phyloP scores from a whole-genome alignment of 2,329 filamentous ascomycete genomes.

The Metarhizium guizhouense region DNA sequence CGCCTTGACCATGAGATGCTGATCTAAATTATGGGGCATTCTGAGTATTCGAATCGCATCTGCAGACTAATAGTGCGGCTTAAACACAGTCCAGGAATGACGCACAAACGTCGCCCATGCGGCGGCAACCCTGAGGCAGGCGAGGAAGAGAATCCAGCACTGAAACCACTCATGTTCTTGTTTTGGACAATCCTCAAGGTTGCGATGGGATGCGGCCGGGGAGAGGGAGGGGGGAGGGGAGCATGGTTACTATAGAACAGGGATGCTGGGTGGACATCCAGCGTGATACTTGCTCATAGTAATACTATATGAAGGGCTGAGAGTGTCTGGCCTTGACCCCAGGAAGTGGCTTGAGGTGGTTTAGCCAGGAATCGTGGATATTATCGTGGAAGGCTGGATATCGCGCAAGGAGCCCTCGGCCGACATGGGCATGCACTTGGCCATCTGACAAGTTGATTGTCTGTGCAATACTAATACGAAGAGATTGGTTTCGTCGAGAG shows the following conservation, averaged over 20 bases:
- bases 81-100: no score
- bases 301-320: not conserved
- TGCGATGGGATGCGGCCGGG: not conserved
- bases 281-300: not conserved
- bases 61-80: no score
- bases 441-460: not conserved
- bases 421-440: not conserved
- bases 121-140: no score
- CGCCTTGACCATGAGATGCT: no score
- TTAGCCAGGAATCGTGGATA: not conserved
- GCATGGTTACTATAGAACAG: not conserved
- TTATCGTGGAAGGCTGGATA: not conserved
- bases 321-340: not conserved
- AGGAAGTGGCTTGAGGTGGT: not conserved
- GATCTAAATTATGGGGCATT: no score
- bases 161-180: not conserved
- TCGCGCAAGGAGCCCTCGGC: not conserved
- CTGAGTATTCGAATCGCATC: no score
- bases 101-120: no score
- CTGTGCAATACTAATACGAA: not conserved
- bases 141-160: no score
- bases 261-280: not conserved
- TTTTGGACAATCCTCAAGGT: no score
- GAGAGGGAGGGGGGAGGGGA: not conserved
- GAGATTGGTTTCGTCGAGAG: not conserved